Evolutionary conservation across 2,329 filamentous ascomycete species (phyloP), one percentile per base, ranked within the genome.

Genomic region (Sporothrix protearum): DNA sequence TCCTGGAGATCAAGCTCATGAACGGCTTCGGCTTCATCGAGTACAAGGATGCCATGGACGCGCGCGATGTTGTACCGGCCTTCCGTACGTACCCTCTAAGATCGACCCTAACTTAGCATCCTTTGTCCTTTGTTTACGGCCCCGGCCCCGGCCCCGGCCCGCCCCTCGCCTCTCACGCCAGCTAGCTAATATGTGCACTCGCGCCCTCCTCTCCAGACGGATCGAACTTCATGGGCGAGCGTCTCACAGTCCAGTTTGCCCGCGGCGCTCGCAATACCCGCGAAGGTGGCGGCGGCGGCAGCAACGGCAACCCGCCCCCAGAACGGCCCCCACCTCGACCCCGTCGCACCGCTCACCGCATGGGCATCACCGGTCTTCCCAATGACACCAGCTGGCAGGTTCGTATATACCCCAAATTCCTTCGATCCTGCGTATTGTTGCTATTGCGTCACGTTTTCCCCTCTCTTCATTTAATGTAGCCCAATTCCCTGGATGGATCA

Each of bases 361-460:
- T 99, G 96, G 91, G 95, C 83, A 96, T 99, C 80, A 92, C 92
- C 86, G 95, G 94, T 85, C 93, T 99, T 83, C 94, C 95, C 81
- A 90, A 89, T 85, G 95, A 98, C 87, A 99, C 96, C 87, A 97
- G 94, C 89, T 99, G 96, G 96, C 96, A 99, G 96, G 96, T 99
- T 91, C 96, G 96, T 92, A 85, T 81, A 14, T 33, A 25, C 45
- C 49, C 53, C 73, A 63, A 73, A 74, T 72, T 70, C 72, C 49
- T 71, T 66, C 51, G 73, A 42, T 69, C 42, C 61, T 49, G 67
- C 55, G 69, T 73, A 73, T 47, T 4, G 8, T 14, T 22, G 25
- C 63, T 25, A 1, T 30, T 39, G 16, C 8, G 42, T 25, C 36
- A 22, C 16, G 25, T 22, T 16, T 33, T 33, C 33, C 30, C 55